These are phyloP conservation scores for Beauveria sp. DNA, from an alignment of 2,329 filamentous ascomycete species.

Conservation along the genomic window DNA sequence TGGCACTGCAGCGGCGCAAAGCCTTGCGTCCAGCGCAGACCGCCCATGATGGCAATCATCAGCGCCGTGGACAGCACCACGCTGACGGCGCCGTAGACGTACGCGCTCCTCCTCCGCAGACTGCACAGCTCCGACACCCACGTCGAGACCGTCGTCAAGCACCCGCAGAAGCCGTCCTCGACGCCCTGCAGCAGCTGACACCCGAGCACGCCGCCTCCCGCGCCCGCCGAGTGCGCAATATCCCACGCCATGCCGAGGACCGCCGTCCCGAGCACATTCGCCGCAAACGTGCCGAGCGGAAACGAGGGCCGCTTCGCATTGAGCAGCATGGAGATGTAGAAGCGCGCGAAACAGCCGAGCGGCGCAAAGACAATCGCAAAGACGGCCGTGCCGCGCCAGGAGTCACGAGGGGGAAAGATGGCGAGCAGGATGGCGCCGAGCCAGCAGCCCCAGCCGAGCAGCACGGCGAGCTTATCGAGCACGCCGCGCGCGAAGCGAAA, in stretches of 20 bases:
- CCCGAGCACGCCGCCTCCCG: slow-evolving; percentile 42
- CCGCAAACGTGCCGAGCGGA: slow-evolving; percentile 77
- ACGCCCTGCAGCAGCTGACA: slow-evolving; percentile 63
- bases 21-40: slow-evolving; percentile 60
- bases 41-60: slow-evolving; percentile 66
- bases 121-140: slow-evolving; percentile 55
- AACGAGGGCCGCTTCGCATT: slow-evolving; percentile 62
- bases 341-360: slow-evolving; percentile 66
- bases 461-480: slow-evolving; percentile 54
- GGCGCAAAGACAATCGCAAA: slow-evolving; percentile 81
- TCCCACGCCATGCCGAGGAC: slow-evolving; percentile 73
- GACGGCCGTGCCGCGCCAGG: slow-evolving; percentile 67
- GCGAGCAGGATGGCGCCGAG: slow-evolving; percentile 65
- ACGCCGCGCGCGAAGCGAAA: slow-evolving; percentile 48
- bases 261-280: slow-evolving; percentile 70
- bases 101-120: slow-evolving; percentile 47
- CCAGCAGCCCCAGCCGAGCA: slow-evolving; percentile 70
- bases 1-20: slow-evolving; percentile 37
- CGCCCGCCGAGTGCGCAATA: slow-evolving; percentile 57
- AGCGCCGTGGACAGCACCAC: slow-evolving; percentile 50
- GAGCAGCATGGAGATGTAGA: slow-evolving; percentile 62
- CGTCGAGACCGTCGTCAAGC: slow-evolving; percentile 58
- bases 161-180: slow-evolving; percentile 62
- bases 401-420: slow-evolving; percentile 62
- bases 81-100: slow-evolving; percentile 59